Conservation (phyloP, 2,329 filamentous ascomycete genomes). For the Aspergillus sp. region DNA sequence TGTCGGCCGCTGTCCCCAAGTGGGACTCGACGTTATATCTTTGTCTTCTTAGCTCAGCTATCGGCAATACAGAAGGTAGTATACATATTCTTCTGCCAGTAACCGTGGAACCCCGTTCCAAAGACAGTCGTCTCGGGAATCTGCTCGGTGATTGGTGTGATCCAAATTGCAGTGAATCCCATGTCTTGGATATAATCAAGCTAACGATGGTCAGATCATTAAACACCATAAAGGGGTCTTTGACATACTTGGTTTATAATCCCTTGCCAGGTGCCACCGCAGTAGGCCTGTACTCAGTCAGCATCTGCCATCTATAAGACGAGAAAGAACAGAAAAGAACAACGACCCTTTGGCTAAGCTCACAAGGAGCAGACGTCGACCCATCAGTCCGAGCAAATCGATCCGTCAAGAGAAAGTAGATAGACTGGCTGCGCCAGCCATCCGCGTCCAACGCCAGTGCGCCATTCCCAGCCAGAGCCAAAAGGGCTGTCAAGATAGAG, state of each 20-base stretch:
- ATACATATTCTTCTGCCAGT: slow-evolving; percentile 48
- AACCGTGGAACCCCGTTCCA: slow-evolving; percentile 50
- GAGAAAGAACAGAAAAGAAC: slow-evolving; percentile 8
- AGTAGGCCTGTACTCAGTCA: slow-evolving; percentile 33
- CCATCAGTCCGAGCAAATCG: slow-evolving; percentile 43
- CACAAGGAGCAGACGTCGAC: slow-evolving; percentile 34
- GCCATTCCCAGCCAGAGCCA: too few species aligned
- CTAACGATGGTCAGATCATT: slow-evolving; percentile 18
- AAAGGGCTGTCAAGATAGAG: too few species aligned
- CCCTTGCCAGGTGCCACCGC: slow-evolving; percentile 51
- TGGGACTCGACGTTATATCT: slow-evolving; percentile 56
- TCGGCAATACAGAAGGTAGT: too few species aligned
- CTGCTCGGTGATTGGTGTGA: slow-evolving; percentile 46
- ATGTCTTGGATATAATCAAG: slow-evolving; percentile 52
- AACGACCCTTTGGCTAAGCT: slow-evolving; percentile 21
- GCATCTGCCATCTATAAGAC: too few species aligned
- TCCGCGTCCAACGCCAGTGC: too few species aligned
- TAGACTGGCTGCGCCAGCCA: slow-evolving; percentile 30
- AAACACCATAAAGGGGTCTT: too few species aligned
- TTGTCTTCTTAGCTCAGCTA: slow-evolving; percentile 14
- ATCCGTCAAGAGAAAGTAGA: slow-evolving; percentile 49
- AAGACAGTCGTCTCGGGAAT: slow-evolving; percentile 34
- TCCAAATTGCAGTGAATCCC: slow-evolving; percentile 53
- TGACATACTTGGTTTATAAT: slow-evolving; percentile 34
- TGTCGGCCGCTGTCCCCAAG: slow-evolving; percentile 60